phyloP scores from a whole-genome alignment of 768 basidiomycete genomes.

The Boletus rubropictus region DNA sequence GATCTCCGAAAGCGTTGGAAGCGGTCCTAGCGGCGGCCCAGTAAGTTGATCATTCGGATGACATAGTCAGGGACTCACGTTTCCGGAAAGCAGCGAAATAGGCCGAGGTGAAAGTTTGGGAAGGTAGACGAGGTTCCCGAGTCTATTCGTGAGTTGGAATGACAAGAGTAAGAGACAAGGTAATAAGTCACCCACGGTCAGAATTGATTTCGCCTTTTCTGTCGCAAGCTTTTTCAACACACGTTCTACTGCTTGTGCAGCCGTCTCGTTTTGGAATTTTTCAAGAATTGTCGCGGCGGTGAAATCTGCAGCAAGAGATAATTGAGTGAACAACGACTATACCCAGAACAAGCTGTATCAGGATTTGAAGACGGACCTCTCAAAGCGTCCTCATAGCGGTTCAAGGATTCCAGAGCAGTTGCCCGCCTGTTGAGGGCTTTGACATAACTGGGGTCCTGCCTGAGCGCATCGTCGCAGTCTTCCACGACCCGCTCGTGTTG shows the following conservation, averaged over 20 bases:
- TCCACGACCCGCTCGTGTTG: slow-evolving; percentile 74
- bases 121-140: slow-evolving; percentile 80
- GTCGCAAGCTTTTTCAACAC: slow-evolving; percentile 79
- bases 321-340: not conserved
- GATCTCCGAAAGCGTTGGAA: slow-evolving; percentile 65
- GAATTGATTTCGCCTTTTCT: slow-evolving; percentile 65
- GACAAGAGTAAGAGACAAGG: not conserved
- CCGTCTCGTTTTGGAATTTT: slow-evolving; percentile 78
- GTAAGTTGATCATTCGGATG: slow-evolving; percentile 4
- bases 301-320: slow-evolving; percentile 62
- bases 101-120: slow-evolving; percentile 85
- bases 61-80: slow-evolving; percentile 43
- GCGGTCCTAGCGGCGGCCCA: slow-evolving; percentile 40
- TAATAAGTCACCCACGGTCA: slow-evolving; percentile 43
- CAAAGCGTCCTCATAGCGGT: slow-evolving; percentile 67
- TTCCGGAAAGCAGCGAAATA: slow-evolving; percentile 97
- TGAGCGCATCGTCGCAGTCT: slow-evolving; percentile 87
- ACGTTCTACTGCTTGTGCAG: slow-evolving; percentile 82
- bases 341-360: not conserved
- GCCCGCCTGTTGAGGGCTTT: slow-evolving; percentile 90
- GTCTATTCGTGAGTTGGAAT: slow-evolving; percentile 26
- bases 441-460: slow-evolving; percentile 77
- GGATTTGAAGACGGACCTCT: slow-evolving; percentile 49
- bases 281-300: slow-evolving; percentile 96
- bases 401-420: slow-evolving; percentile 74